Base-by-base conservation (phyloP, 495 filamentous ascomycete genomes). In the Neurospora sublineolata region DNA sequence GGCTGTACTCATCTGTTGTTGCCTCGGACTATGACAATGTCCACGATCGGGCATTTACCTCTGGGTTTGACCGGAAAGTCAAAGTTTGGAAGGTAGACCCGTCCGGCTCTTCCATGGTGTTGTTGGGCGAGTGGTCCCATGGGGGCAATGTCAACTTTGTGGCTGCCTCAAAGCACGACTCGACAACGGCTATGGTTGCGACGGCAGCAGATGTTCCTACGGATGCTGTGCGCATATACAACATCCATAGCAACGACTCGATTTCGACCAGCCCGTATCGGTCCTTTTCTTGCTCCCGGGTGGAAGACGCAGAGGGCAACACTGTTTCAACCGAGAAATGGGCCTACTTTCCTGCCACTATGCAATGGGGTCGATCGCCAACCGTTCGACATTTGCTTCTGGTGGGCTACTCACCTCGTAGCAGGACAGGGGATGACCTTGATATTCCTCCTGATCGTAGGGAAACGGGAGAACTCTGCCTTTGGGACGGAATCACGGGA, bases 61-160 rank as follows among this genome's bases (percentile, higher is more conserved):
- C 89, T 0, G 92, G 93, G 36, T 96, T 92, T 75, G 95, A 99
- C 73, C 81, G 87, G 8, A 91, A 88, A 0, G 89, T 95, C 30
- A 93, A 93, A 70, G 79, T 93, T 10, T 98, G 94, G 92, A 82
- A 87, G 70, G 80, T 86, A 0, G 70, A 81, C 4, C 38, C 73
- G 23, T 74, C 80, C 60, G 78, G 77, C 38, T 44, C 77, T 30
- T 76, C 77, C 76, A 83, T 87, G 79, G 39, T 69, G 0, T 76
- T 81, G 2, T 68, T 83, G 7, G 84, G 83, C 44, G 88, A 85
- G 1, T 85, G 94, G 76, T 33, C 76, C 3, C 93, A 97, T 77
- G 81, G 83, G 18, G 89, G 89, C 0, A 84, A 86, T 44, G 91
- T 99, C 4, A 88, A 92, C 71, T 86, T 93, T 14, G 87, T 97